Evolutionary conservation across 768 basidiomycete genomes (phyloP).

Genomic region (Mycena vulgaris): DNA sequence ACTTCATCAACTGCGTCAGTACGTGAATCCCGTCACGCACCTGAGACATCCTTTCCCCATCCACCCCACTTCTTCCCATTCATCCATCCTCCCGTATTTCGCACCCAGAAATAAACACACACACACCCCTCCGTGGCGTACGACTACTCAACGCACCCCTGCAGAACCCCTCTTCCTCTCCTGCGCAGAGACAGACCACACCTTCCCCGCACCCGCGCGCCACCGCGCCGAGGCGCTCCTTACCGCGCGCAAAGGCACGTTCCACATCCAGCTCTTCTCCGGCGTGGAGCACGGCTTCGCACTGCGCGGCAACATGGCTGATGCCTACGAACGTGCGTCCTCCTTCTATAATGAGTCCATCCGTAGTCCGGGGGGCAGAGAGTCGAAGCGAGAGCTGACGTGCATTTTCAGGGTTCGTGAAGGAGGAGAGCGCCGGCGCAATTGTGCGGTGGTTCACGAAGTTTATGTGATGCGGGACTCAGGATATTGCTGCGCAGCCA

Average conservation of each 20-base stretch:
- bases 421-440: slow-evolving; percentile 37
- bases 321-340: slow-evolving; percentile 35
- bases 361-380: no score
- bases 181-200: slow-evolving; percentile 59
- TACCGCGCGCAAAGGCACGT: slow-evolving; percentile 49
- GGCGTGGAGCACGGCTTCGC: slow-evolving; percentile 49
- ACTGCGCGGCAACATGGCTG: slow-evolving; percentile 36
- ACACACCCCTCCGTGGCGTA: no score
- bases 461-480: slow-evolving; percentile 31
- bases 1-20: slow-evolving; percentile 54
- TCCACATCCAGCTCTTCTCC: slow-evolving; percentile 57
- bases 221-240: slow-evolving; percentile 60
- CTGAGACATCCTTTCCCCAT: background rate
- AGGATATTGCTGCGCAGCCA: background rate
- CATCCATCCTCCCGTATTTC: no score
- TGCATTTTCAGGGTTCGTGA: slow-evolving; percentile 28
- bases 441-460: slow-evolving; percentile 39
- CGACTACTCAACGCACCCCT: no score
- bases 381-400: no score
- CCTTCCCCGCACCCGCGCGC: slow-evolving; percentile 56
- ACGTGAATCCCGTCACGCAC: slow-evolving; percentile 25
- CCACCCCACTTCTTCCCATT: background rate
- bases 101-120: no score
- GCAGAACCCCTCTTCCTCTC: slow-evolving; percentile 56
- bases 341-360: background rate